These are phyloP conservation scores for Amanita rimosa DNA, from an alignment of 768 basidiomycete genomes.

Conservation along the genomic window DNA sequence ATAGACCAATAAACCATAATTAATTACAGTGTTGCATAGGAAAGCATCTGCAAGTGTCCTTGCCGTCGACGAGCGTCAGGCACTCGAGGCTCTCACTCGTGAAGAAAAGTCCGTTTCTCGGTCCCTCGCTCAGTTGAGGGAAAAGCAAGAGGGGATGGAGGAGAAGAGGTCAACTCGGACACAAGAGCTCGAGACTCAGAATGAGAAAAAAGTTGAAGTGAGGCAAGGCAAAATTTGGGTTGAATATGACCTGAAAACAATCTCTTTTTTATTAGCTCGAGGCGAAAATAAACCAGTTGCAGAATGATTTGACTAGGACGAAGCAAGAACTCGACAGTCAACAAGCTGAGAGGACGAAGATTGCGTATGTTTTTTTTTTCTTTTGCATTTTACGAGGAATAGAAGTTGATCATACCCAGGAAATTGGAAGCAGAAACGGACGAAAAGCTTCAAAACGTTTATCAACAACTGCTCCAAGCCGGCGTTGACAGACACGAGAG, in stretches of 20 bases:
- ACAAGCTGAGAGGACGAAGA: conserved; percentile 70
- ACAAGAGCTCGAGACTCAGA: conserved; percentile 40
- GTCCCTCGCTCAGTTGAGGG: conserved; percentile 50
- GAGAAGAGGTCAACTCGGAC: conserved; percentile 43
- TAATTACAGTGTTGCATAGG: conserved; percentile 24
- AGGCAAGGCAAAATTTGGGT: conserved; percentile 4
- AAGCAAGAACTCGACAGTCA: conserved; percentile 79
- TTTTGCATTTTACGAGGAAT: not conserved
- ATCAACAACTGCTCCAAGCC: conserved; percentile 79
- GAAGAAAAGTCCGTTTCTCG: conserved; percentile 72
- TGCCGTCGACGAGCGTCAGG: conserved; percentile 81
- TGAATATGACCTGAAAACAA: not conserved
- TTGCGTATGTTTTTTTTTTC: conserved; percentile 58
- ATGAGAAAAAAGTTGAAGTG: conserved; percentile 49
- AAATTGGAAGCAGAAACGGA: conserved; percentile 87
- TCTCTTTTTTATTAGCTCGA: conserved; percentile 35
- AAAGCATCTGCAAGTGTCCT: conserved; percentile 71
- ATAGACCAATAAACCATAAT: not conserved
- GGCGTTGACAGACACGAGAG: conserved; percentile 82
- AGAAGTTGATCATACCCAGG: conserved; percentile 31
- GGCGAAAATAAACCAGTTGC: conserved; percentile 40
- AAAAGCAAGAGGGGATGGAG: conserved; percentile 56
- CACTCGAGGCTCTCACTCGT: conserved; percentile 66
- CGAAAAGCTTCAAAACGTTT: conserved; percentile 78
- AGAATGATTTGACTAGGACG: conserved; percentile 49